Evolutionary conservation across 2,329 filamentous ascomycete species (phyloP).

Genomic region (Xylariales sp.): DNA sequence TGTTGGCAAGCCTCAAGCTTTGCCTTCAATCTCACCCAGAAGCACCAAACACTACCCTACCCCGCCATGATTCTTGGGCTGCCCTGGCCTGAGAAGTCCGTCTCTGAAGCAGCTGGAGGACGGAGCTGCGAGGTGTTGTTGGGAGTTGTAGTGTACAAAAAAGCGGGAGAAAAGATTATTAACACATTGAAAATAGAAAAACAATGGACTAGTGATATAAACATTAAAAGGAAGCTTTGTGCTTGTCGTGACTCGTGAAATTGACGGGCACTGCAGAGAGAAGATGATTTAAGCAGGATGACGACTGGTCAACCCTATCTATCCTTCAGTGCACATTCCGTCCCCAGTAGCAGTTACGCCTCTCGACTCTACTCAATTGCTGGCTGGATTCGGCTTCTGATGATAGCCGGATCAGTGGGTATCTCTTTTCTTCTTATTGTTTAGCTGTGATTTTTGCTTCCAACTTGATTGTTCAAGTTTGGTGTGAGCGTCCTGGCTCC

Average conservation of each 20-base stretch:
- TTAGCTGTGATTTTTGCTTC: too few relatives aligned
- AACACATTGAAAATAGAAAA: constrained; percentile 14
- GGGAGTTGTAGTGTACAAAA: constrained; percentile 22
- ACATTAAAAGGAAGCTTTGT: constrained; percentile 25
- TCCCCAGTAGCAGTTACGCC: constrained; percentile 1
- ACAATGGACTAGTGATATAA: constrained; percentile 25
- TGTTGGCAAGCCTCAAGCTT: too few relatives aligned
- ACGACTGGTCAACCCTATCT: neutral
- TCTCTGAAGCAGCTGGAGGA: constrained; percentile 17
- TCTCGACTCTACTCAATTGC: neutral
- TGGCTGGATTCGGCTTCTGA: constrained; percentile 5
- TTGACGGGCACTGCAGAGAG: neutral
- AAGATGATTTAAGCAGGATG: constrained; percentile 1
- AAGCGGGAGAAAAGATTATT: constrained; percentile 18
- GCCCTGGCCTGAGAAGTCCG: neutral
- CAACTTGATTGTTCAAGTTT: too few relatives aligned
- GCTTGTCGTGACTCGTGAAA: constrained; percentile 21
- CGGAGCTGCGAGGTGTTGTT: constrained; percentile 17
- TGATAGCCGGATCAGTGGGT: constrained; percentile 6
- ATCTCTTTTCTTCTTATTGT: constrained; percentile 7
- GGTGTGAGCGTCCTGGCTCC: too few relatives aligned
- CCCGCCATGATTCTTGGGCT: too few relatives aligned
- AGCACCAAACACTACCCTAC: too few relatives aligned
- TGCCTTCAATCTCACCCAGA: too few relatives aligned
- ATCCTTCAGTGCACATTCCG: neutral